Evolutionary conservation across 225 moss, liverwort and hornwort species (phyloP).

Genomic region (Antitrichia curtipendula): DNA sequence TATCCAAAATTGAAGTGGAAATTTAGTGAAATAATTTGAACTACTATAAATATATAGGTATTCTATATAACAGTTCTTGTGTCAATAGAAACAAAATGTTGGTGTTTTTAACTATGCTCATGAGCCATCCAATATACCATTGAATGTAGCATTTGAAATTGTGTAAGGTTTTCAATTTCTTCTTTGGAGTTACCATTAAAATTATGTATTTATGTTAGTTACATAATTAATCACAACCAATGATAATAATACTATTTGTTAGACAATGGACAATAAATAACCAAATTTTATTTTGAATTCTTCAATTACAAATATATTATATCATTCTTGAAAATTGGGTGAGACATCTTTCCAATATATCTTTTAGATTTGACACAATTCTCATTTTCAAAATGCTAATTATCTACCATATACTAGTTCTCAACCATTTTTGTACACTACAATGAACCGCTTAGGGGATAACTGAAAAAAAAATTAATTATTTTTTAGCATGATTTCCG

Average conservation of each 20-base stretch:
- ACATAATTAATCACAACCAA: fast-evolving
- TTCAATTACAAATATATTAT: neutral
- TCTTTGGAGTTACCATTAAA: neutral
- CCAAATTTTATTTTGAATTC: neutral
- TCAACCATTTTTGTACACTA: neutral
- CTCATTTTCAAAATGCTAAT: neutral
- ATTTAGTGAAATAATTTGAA: neutral
- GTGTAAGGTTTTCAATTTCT: neutral
- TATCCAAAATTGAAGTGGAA: neutral
- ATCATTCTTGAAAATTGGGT: fast-evolving
- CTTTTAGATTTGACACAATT: neutral
- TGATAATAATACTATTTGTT: fast-evolving
- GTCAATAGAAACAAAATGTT: neutral
- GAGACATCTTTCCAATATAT: neutral
- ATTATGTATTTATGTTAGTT: no score
- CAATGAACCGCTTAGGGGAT: neutral
- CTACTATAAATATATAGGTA: fast-evolving
- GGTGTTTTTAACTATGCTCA: neutral
- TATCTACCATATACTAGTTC: no score
- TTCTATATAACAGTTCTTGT: no score
- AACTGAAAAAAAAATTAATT: no score
- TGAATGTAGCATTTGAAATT: neutral
- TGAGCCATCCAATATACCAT: fast-evolving
- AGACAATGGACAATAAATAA: no score
- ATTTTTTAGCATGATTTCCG: neutral